A percentile compares a stretch with the other conserved stretches of the same genome.
Evolutionary conservation across 1,139 yeast genomes (phyloP).

Genomic region (Pneumocystis sp.): DNA sequence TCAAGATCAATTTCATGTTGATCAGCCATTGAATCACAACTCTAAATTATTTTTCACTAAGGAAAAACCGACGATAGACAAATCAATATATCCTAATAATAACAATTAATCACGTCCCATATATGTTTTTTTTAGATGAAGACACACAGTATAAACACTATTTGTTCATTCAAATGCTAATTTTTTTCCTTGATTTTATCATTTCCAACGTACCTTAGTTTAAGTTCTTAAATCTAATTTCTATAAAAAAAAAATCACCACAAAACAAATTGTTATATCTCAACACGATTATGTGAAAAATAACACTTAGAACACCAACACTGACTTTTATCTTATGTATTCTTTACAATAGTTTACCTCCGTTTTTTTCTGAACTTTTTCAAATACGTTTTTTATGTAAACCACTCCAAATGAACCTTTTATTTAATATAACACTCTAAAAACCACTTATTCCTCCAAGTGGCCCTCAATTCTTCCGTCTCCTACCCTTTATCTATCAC

Average conservation of each 20-base stretch:
- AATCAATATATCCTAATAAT: background rate
- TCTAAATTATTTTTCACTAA: background rate
- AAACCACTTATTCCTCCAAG: background rate
- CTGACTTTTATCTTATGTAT: background rate
- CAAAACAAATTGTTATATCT: background rate
- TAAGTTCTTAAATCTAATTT: background rate
- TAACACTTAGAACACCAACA: background rate
- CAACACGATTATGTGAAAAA: background rate
- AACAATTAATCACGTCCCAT: background rate
- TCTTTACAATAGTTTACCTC: background rate
- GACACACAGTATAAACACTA: background rate
- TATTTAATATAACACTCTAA: background rate
- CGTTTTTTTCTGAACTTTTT: background rate
- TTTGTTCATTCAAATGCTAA: background rate
- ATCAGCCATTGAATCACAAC: constrained; percentile 31
- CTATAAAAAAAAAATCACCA: background rate
- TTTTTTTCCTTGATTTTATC: background rate
- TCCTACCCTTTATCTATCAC: background rate
- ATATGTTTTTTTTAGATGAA: background rate
- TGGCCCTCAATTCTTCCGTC: background rate
- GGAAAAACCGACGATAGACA: background rate
- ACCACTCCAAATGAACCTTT: background rate
- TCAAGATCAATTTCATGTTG: constrained; percentile 90
- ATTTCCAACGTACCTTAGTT: background rate
- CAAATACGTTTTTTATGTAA: background rate